Evolutionary conservation across 1,139 yeast genomes (phyloP).

Genomic region (Saccharomycopsis hybrid): DNA sequence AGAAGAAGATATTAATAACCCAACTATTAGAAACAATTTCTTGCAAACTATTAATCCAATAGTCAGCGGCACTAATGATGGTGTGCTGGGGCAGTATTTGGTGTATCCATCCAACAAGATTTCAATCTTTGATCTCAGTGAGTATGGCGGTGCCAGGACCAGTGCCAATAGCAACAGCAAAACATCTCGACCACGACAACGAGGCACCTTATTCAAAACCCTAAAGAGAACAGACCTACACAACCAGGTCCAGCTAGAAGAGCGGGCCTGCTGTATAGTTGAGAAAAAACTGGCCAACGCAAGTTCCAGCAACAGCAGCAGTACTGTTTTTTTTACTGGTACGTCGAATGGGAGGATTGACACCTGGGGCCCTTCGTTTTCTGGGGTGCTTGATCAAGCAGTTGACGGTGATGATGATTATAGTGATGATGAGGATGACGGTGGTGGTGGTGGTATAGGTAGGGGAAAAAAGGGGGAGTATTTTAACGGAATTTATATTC

Average conservation of each 20-base stretch:
- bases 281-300: not conserved
- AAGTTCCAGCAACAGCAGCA: not conserved
- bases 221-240: not conserved
- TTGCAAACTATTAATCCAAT: slow-evolving; percentile 35
- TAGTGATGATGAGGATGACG: not conserved
- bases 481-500: not conserved
- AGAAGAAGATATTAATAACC: slow-evolving; percentile 50
- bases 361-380: not conserved
- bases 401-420: not conserved
- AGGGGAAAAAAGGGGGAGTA: not conserved
- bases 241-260: not conserved
- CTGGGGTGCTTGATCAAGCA: not conserved
- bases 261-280: not conserved
- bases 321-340: not conserved
- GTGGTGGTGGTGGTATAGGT: not conserved
- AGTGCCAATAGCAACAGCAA: not conserved
- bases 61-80: slow-evolving; percentile 30
- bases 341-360: not conserved
- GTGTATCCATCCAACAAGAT: slow-evolving; percentile 69
- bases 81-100: slow-evolving; percentile 38
- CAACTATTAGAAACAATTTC: slow-evolving; percentile 62
- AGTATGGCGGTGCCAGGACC: slow-evolving; percentile 28
- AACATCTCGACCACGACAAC: not conserved
- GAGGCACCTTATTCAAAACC: not conserved
- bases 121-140: slow-evolving; percentile 43